A percentile compares a stretch with the other conserved stretches of the same genome.
Evolutionary conservation across 345 rosid species (phyloP).

Genomic region (Sisymbrium irio): DNA sequence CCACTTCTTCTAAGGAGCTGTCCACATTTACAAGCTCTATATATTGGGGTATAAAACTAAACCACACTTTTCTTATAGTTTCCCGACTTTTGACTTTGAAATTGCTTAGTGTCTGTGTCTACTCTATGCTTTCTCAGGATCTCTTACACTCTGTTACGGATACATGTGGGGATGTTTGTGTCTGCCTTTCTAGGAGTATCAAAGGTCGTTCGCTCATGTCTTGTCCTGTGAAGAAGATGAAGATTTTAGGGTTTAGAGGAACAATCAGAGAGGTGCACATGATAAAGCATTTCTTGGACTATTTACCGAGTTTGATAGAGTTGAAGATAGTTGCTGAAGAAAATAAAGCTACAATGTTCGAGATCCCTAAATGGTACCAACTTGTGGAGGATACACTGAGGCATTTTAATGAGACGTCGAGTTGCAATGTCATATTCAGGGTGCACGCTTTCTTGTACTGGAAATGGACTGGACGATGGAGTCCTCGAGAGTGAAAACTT

Average conservation of each 20-base stretch:
- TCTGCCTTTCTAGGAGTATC: conserved; percentile 1
- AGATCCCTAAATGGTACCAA: background rate
- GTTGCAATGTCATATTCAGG: conserved; percentile 3
- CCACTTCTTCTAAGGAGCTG: conserved; percentile 20
- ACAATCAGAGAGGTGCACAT: conserved; percentile 11
- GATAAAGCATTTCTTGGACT: conserved; percentile 31
- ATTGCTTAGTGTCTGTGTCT: background rate
- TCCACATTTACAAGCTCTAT: conserved; percentile 7
- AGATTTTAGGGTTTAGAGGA: conserved; percentile 17
- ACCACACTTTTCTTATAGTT: conserved; percentile 2
- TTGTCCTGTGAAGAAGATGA: conserved; percentile 18
- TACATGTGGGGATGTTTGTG: conserved; percentile 18
- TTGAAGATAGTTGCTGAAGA: background rate
- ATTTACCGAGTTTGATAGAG: conserved; percentile 13
- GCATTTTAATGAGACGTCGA: conserved; percentile 10
- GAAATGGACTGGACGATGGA: background rate
- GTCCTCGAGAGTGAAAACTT: background rate
- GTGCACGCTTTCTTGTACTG: background rate
- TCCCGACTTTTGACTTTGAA: background rate
- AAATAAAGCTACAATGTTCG: background rate
- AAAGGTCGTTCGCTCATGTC: conserved; percentile 6
- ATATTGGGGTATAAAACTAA: conserved; percentile 3
- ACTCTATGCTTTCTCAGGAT: background rate
- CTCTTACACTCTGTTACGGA: conserved; percentile 10
- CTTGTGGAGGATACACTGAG: background rate